These are phyloP conservation scores for Aspergillus calidoustus DNA, from an alignment of 2,329 filamentous ascomycete genomes.

Conservation along the genomic window DNA sequence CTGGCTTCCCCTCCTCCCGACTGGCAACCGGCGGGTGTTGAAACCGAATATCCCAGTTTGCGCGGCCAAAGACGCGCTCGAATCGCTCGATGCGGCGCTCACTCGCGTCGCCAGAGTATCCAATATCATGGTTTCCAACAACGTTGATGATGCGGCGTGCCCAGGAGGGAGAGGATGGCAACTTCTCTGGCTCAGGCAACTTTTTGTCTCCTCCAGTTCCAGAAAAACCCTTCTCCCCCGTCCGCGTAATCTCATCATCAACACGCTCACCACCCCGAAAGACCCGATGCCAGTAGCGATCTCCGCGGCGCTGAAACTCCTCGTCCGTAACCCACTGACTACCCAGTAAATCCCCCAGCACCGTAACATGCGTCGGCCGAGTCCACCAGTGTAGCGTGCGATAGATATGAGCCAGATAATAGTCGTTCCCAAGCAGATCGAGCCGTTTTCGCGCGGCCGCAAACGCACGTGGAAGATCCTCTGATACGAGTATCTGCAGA, in stretches of 20 bases:
- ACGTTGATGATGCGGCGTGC: conserved; percentile 81
- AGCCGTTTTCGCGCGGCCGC: conserved; percentile 75
- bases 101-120: conserved; percentile 90
- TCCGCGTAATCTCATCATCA: conserved; percentile 47
- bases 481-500: conserved; percentile 53
- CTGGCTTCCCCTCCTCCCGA: not conserved
- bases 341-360: conserved; percentile 88
- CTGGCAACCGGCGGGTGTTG: conserved; percentile 50
- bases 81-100: conserved; percentile 77
- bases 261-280: conserved; percentile 72
- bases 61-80: conserved; percentile 80
- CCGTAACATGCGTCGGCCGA: conserved; percentile 80
- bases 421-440: conserved; percentile 92
- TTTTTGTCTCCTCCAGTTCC: not conserved
- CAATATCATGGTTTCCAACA: conserved; percentile 94
- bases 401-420: conserved; percentile 92
- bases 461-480: conserved; percentile 71
- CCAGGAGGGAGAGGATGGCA: conserved; percentile 65
- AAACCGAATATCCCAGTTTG: conserved; percentile 89
- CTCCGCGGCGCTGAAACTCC: conserved; percentile 77
- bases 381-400: conserved; percentile 83
- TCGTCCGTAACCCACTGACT: conserved; percentile 91
- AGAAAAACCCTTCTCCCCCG: conserved; percentile 42
- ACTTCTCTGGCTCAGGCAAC: conserved; percentile 28
- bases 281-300: conserved; percentile 79